phyloP scores from a whole-genome alignment of 2,329 filamentous ascomycete species.

The Fusarium chaquense region DNA sequence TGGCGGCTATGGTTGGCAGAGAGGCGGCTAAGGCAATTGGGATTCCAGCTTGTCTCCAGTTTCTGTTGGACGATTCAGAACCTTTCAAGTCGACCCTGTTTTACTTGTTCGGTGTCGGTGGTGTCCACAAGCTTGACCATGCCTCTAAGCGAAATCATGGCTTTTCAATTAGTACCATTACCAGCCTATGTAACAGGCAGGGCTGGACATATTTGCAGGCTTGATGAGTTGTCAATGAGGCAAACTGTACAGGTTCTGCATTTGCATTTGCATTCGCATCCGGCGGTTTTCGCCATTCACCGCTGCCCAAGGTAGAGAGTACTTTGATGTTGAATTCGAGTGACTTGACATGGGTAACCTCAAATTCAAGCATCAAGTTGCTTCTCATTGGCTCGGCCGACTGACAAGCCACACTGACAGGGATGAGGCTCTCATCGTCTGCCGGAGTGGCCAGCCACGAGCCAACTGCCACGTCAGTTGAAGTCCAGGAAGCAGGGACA shows the following conservation, averaged over 20 bases:
- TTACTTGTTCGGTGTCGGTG: background rate
- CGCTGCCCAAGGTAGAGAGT: constrained; percentile 46
- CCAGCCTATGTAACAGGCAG: background rate
- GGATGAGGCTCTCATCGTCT: constrained; percentile 32
- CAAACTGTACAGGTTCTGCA: constrained; percentile 37
- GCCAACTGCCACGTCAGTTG: constrained; percentile 58
- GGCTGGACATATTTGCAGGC: constrained; percentile 36
- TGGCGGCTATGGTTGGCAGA: constrained; percentile 53
- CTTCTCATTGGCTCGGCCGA: constrained; percentile 37
- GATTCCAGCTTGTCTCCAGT: constrained; percentile 34
- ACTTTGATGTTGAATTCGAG: constrained; percentile 47
- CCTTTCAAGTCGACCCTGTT: constrained; percentile 7
- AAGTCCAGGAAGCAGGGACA: constrained; percentile 33
- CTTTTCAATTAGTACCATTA: constrained; percentile 11
- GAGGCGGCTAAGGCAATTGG: constrained; percentile 45
- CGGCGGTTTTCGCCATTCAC: constrained; percentile 32
- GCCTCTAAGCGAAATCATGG: constrained; percentile 26
- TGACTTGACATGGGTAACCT: constrained; percentile 47
- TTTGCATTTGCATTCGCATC: constrained; percentile 25
- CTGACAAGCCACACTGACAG: constrained; percentile 43
- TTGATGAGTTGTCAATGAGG: constrained; percentile 49
- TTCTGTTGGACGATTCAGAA: constrained; percentile 20
- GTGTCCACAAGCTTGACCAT: constrained; percentile 10
- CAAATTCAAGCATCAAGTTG: constrained; percentile 23
- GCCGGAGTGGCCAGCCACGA: constrained; percentile 50